Evolutionary conservation across 2,329 filamentous ascomycete species (phyloP), one percentile per base, ranked within the genome.

Genomic region (Ceratocystis ficicola): DNA sequence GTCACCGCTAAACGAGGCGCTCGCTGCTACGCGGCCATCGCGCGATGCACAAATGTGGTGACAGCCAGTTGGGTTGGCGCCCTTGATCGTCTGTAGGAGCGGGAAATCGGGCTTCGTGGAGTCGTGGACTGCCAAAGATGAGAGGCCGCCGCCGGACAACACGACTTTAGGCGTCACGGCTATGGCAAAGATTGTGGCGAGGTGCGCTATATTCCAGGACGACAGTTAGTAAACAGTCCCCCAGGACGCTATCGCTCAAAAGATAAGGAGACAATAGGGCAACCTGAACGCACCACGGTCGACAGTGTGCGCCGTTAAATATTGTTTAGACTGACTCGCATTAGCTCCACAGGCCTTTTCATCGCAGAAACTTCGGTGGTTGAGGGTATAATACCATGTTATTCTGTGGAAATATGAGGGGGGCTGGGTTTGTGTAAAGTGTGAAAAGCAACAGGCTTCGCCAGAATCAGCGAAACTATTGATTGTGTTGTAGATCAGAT

Each of bases 271-370:
- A 59, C 25, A 59, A 32, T 41, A 52, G 44, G 28, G 20, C 48
- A 52, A 28, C 30, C 57, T 60, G 64, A 65, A 73, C 79, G 74
- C 75, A 90, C 90, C 91, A 79, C 91, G 84, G 74, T 95, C 89
- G 75, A 96, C 84, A 55, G 91, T 93, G 76, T 96, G 90, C 70
- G 88, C 88, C 72, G 93, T 95, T 69, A 99, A 83, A 75, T 96
- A 99, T 86, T 97, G 94, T 79, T 97, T 97, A 66, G 94, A 99
- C 94, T 96, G 68, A 22, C 55, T 55, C 32, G 15, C 25, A 55
- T 63, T 65, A 65, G 41, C 55, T 59, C 15, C 28, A 36, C 28
- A 8, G 55, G 12, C 7, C 28, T 59, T 59, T 59, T 30, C 36
- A 41, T 17, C 55, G 22, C 25, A n/a, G 30, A 28, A 30, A 36